Base-by-base conservation (phyloP, 2,329 filamentous ascomycete genomes). In the Fusarium nygamai region DNA sequence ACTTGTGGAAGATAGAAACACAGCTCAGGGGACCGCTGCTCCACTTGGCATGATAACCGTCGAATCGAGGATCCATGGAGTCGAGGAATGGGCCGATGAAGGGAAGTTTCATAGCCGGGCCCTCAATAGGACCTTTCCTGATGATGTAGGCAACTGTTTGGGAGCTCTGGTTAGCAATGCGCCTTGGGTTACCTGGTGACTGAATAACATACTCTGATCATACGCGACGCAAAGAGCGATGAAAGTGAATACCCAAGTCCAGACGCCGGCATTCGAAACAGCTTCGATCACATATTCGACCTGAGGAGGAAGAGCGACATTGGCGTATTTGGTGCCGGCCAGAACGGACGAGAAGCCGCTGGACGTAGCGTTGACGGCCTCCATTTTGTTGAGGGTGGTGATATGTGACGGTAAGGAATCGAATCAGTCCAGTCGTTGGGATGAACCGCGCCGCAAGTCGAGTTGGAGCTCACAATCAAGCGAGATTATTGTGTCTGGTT, bases 1-100 rank as follows among this genome's bases (percentile, higher is more conserved):
- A 97, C 94, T 98, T 99, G 91, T 99, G 96, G 87, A 99, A 99
- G 79, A 99, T 95, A 6, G 95, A 98, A 71, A 99, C 96, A 81
- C 96, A 99, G 88, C 95, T 98, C 78, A 99, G 88, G 54, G 94
- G 92, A 53, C 94, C 96, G 80, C 94, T 97, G 78, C 89, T 84
- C 96, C 96, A 99, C 88, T 98, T 98, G 70, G 89, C 92, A 82
- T 95, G 89, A 86, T 99, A 99, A 80, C 95, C 90, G 70, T 92
- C 91, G 82, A 98, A 98, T 80, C 96, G 94, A 66, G 96, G 96
- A 83, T 97, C 92, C 78, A 98, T 88, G 34, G 95, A 98, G 81
- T 98, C 88, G 65, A 98, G 88, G 84, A 99, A 98, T 10, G 96
- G 96, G n/a, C 96, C 96, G 82, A 98, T 95, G 80, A 96, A 96